phyloP scores from a whole-genome alignment of 371 early-diverging fungal genomes.

The Paramicrosporidium saccamoebae region DNA sequence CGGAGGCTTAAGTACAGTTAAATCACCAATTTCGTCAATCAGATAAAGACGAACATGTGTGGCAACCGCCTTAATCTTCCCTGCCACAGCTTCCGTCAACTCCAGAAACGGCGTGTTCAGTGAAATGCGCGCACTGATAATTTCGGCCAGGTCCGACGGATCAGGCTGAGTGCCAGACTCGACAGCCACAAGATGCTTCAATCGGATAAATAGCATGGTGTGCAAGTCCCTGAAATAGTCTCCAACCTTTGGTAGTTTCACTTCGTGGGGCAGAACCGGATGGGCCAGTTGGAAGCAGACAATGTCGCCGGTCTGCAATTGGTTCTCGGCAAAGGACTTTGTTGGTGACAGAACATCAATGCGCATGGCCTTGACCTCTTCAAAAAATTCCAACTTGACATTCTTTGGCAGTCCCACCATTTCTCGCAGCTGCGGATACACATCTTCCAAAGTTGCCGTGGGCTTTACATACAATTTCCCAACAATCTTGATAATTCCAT shows the following conservation, averaged over 20 bases:
- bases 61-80: no score
- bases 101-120: no score
- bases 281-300: conserved; percentile 32
- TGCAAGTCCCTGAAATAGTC: background rate
- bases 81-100: no score
- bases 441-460: conserved; percentile 17
- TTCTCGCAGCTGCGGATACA: conserved; percentile 15
- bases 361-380: conserved; percentile 73
- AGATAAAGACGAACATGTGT: no score
- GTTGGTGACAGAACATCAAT: conserved; percentile 29
- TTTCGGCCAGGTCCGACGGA: no score
- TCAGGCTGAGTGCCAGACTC: background rate
- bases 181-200: background rate
- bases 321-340: conserved; percentile 23
- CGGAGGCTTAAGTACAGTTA: no score
- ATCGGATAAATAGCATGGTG: no score
- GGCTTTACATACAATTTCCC: conserved; percentile 20
- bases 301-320: conserved; percentile 69
- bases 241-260: conserved; percentile 8
- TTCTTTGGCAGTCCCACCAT: conserved; percentile 14
- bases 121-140: no score
- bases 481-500: conserved; percentile 18
- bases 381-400: conserved; percentile 22
- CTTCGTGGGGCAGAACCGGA: conserved; percentile 10
- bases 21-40: no score